Base-by-base conservation (phyloP, 768 basidiomycete genomes). In the Favolaschia claudopus region DNA sequence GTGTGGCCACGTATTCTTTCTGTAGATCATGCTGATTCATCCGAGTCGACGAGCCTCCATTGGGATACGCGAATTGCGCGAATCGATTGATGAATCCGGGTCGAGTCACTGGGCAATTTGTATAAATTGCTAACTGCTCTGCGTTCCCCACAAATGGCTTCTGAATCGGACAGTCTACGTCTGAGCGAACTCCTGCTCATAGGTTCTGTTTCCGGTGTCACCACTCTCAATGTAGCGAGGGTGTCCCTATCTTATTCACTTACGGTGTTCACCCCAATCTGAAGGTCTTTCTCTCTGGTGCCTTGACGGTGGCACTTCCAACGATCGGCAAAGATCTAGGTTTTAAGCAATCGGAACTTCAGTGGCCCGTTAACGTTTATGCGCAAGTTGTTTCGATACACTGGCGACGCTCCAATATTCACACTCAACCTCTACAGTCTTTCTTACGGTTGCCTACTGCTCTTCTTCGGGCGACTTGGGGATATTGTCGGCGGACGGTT, bases 351-450 rank as follows among this genome's bases (percentile, higher is more conserved):
- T 60, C 63, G 34, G 60, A 69, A 28, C 42, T 70, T 7, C 67
- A 69, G 39, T 70, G 69, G 69, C 69, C 69, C 0, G 46, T 70
- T 3, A 68, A 63, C 25, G 69, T 69, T 13, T 69, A 68, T 37
- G 54, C 69, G 69, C 68, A 48, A 60, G 69, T 61, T 19, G 17
- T 31, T 12, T 27, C 28, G 17, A 14, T 29, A 24, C 20, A 14
- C 13, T 4, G 19, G 15, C 1, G 13, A 24, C 27, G 6, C 17
- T 10, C 9, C 15, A 28, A 14, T 10, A 27, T 6, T n/a, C n/a
- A 13, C 15, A 28, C 17, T 29, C 12, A 22, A 20, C 17, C 6
- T 13, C 1, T 20, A 10, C 20, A 70, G 69, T 14, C 68, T 70
- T 37, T 63, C 69, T 5, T 70, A 65, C 19, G 69, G 68, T 7